Evolutionary conservation across 371 early-diverging fungal genomes (phyloP), one percentile per base, ranked within the genome.

Genomic region (Mortierella sp.): DNA sequence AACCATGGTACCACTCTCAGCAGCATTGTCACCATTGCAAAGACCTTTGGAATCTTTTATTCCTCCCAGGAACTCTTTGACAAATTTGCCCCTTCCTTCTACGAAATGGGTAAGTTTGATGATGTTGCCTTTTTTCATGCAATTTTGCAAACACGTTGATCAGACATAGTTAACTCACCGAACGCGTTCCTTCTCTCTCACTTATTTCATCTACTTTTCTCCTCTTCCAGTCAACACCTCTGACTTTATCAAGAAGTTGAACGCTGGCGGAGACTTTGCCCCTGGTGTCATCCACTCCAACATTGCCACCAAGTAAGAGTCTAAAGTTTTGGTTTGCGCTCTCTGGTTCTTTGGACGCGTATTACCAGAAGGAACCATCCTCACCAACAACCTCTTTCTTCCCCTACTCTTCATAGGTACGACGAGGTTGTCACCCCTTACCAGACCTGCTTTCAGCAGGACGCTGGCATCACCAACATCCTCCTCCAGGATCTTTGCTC

Each of bases 371-470:
- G 41, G 27, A 27, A 7, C 73, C 18, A 10, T 54, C 18, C 12
- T 4, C n/a, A 43, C n/a, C n/a, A 71, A 43, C 46, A 71, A 10
- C 5, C 35, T 6, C 8, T 41, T 35, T 41, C 16, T n/a, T 41
- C 27, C 16, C 35, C 1, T 74, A 7, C 27, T 18, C 7, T 38
- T 29, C 3, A 38, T 41, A 81, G 81, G 44, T 77, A n/a, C 63
- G 84, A 84, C 44, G 81, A 84, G 76, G 74, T 84, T 49, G 81
- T 84, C 32, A 84, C 84, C 4, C 84, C 84, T 1, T 84, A 70
- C 24, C 6, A 73, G 27, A 78, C 77, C 12, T 72, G 76, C 71
- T 84, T 56, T 71, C 78, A 78, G 71, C 29, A 72, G 2, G 38
- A 56, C 1, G 29, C 75, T 8, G 56, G 56, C 14, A 55, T 81